Percentiles rank a stretch among this genome's conserved stretches.
These are phyloP conservation scores for Colletotrichum nymphaeae DNA, from an alignment of 2,329 filamentous ascomycete species.

Conservation along the genomic window DNA sequence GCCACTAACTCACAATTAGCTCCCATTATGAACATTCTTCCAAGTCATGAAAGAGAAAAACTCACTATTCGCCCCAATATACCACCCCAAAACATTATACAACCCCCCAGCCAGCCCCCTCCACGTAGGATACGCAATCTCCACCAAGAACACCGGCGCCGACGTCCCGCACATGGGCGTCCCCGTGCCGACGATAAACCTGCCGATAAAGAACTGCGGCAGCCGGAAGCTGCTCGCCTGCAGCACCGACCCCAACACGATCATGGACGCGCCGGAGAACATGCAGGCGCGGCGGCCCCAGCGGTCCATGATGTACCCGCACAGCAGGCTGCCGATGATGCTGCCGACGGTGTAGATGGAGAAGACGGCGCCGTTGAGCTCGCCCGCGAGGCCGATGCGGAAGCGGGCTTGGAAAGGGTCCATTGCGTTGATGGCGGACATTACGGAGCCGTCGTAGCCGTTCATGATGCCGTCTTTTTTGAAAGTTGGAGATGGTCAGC, in stretches of 20 bases:
- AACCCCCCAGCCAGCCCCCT: conserved; percentile 36
- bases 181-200: conserved; percentile 35
- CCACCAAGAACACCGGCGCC: conserved; percentile 36
- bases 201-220: conserved; percentile 35
- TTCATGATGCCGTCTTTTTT: conserved; percentile 31
- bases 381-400: conserved; percentile 33
- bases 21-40: neutral
- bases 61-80: conserved; percentile 37
- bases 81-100: conserved; percentile 38
- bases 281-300: conserved; percentile 37
- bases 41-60: no score
- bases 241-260: conserved; percentile 36
- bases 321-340: conserved; percentile 31
- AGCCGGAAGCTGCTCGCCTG: conserved; percentile 35
- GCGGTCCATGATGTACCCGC: conserved; percentile 38
- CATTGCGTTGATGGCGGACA: conserved; percentile 38
- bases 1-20: conserved; percentile 43
- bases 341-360: conserved; percentile 38
- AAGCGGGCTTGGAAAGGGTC: conserved; percentile 35
- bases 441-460: conserved; percentile 35
- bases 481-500: neutral
- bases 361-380: conserved; percentile 32
- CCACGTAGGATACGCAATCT: conserved; percentile 38
- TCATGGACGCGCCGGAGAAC: conserved; percentile 33
- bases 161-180: conserved; percentile 36